These are phyloP conservation scores for Plantago lanceolata DNA, from an alignment of 305 asterid genomes.

Conservation along the genomic window DNA sequence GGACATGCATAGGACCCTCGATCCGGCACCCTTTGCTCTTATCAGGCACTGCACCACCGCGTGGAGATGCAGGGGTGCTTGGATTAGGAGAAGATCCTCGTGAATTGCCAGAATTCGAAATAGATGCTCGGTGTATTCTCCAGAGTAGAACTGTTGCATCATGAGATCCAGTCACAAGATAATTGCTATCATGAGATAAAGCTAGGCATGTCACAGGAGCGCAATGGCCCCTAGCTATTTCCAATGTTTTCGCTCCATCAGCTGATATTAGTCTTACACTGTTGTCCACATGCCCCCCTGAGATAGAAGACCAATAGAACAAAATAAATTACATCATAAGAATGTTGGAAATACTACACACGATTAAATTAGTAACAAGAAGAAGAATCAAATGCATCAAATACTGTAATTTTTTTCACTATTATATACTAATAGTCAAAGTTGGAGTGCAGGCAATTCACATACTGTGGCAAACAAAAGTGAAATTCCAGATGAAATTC, in stretches of 20 bases:
- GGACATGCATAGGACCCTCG: slow-evolving; percentile 91
- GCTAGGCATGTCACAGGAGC: slow-evolving; percentile 91
- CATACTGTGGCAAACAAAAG: background rate
- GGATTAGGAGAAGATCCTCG: slow-evolving; percentile 53
- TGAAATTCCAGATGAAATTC: background rate
- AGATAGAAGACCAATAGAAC: slow-evolving; percentile 28
- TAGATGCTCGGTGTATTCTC: slow-evolving; percentile 68
- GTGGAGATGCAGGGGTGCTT: slow-evolving; percentile 51
- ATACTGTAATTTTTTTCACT: background rate
- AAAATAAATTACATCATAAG: background rate
- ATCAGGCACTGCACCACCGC: slow-evolving; percentile 37
- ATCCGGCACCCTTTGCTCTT: slow-evolving; percentile 56
- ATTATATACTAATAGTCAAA: too few relatives aligned
- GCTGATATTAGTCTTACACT: slow-evolving; percentile 82
- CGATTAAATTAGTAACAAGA: slow-evolving; percentile 13
- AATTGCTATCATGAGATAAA: slow-evolving; percentile 73
- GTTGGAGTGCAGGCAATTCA: too few relatives aligned
- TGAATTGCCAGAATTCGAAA: slow-evolving; percentile 42
- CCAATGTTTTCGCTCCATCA: slow-evolving; percentile 93
- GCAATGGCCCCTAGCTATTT: slow-evolving; percentile 91
- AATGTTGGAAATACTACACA: slow-evolving; percentile 16
- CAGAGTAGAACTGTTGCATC: slow-evolving; percentile 83
- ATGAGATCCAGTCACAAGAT: slow-evolving; percentile 89
- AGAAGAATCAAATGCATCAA: slow-evolving; percentile 19
- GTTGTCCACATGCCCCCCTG: slow-evolving; percentile 96